Percentiles rank a stretch among this genome's conserved stretches.
phyloP scores from a whole-genome alignment of 768 basidiomycete genomes.

The Kwoniella sp. region DNA sequence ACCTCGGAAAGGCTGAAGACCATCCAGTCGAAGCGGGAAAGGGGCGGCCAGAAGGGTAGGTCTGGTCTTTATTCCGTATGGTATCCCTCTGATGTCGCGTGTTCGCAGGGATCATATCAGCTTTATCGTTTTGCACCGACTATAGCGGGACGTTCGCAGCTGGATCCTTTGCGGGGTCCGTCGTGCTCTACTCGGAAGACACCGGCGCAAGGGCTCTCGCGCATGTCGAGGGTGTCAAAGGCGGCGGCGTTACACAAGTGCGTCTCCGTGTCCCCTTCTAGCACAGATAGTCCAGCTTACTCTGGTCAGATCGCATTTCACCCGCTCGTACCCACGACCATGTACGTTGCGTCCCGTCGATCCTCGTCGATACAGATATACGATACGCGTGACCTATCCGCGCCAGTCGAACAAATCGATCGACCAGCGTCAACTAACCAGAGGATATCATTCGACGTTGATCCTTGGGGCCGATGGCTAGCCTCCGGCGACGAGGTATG shows the following conservation, averaged over 20 bases:
- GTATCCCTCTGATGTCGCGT: background rate
- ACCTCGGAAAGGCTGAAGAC: constrained; percentile 64
- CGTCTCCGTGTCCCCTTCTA: constrained; percentile 11
- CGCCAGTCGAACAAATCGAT: constrained; percentile 52
- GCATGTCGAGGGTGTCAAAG: constrained; percentile 59
- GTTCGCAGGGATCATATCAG: constrained; percentile 73
- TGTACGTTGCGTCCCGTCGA: constrained; percentile 76
- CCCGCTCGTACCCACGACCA: constrained; percentile 62
- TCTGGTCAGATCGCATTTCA: constrained; percentile 67
- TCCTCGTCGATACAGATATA: constrained; percentile 64
- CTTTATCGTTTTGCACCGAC: constrained; percentile 71
- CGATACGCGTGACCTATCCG: constrained; percentile 65
- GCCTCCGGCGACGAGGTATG: constrained; percentile 66
- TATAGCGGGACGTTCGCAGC: constrained; percentile 68
- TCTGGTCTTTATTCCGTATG: background rate
- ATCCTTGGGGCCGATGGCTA: constrained; percentile 62
- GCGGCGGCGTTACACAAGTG: constrained; percentile 51
- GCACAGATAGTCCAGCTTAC: too few relatives aligned
- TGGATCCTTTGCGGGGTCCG: constrained; percentile 58
- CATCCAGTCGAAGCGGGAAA: constrained; percentile 69
- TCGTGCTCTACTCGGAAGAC: constrained; percentile 55
- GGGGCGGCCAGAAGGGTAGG: constrained; percentile 79
- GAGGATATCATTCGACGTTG: constrained; percentile 70
- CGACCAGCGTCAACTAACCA: constrained; percentile 63
- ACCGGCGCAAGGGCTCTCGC: constrained; percentile 58